These are phyloP conservation scores for Collybia sordida DNA, from an alignment of 768 basidiomycete genomes.

Conservation along the genomic window DNA sequence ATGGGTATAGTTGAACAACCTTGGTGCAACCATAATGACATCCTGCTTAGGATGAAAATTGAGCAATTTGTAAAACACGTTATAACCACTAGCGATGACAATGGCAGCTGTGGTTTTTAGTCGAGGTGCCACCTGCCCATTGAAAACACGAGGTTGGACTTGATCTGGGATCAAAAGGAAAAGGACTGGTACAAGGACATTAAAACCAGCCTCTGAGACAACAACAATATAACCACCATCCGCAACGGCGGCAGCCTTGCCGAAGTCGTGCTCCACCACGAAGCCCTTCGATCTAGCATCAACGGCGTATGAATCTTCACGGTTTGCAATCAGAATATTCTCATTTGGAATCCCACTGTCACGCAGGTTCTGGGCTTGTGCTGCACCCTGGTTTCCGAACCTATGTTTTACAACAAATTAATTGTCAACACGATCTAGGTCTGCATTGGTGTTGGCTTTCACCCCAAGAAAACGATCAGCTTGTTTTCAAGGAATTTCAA, in stretches of 20 bases:
- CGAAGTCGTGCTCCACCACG: constrained; percentile 55
- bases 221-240: constrained; percentile 40
- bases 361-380: constrained; percentile 66
- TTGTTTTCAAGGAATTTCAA: constrained; percentile 43
- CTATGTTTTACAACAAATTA: constrained; percentile 25
- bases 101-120: constrained; percentile 49
- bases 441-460: constrained; percentile 7
- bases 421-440: background rate
- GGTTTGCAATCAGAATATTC: constrained; percentile 59
- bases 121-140: constrained; percentile 47
- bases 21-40: constrained; percentile 67
- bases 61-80: constrained; percentile 60
- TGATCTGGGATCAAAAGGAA: constrained; percentile 67
- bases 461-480: constrained; percentile 64
- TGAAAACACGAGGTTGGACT: constrained; percentile 63
- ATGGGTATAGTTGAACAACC: constrained; percentile 28
- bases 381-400: constrained; percentile 67
- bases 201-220: background rate
- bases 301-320: constrained; percentile 55
- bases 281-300: constrained; percentile 58
- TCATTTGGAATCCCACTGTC: constrained; percentile 62
- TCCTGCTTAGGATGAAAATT: constrained; percentile 53
- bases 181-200: constrained; percentile 35
- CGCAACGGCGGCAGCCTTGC: constrained; percentile 51
- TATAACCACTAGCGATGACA: constrained; percentile 65